Conservation (phyloP, 305 asterid genomes). For the Rubia tinctorum region DNA sequence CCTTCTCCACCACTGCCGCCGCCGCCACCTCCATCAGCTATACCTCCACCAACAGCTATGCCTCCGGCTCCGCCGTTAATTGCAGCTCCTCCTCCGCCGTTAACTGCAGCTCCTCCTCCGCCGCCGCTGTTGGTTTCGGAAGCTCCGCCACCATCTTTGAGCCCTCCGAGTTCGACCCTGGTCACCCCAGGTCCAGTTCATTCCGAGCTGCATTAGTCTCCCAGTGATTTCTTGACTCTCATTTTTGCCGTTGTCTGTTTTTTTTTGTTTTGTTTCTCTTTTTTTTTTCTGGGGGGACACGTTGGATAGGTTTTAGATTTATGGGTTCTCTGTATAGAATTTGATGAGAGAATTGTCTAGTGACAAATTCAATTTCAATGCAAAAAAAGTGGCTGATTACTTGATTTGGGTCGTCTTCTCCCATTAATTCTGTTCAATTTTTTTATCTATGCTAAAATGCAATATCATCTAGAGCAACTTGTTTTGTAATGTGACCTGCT, state of each 20-base stretch:
- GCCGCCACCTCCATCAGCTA: not conserved
- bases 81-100: too few relatives aligned
- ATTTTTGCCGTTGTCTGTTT: not conserved
- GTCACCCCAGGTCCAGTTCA: conserved; percentile 67
- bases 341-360: not conserved
- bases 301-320: not conserved
- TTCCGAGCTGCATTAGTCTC: conserved; percentile 28
- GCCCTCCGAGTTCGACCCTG: conserved; percentile 55
- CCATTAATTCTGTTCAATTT: not conserved
- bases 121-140: conserved; percentile 23
- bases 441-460: not conserved
- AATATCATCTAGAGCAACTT: too few relatives aligned
- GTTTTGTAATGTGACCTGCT: too few relatives aligned
- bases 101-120: conserved; percentile 20
- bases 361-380: not conserved
- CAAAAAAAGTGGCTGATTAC: not conserved
- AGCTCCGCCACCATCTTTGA: conserved; percentile 55
- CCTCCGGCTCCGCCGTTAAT: conserved; percentile 18
- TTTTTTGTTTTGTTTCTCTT: not conserved
- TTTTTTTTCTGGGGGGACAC: not conserved
- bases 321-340: conserved; percentile 11
- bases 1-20: conserved; percentile 13
- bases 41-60: conserved; percentile 15
- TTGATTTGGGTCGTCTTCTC: not conserved
- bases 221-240: not conserved